Base-by-base conservation (phyloP, 331 rosid species). In the Quercus tomentella region DNA sequence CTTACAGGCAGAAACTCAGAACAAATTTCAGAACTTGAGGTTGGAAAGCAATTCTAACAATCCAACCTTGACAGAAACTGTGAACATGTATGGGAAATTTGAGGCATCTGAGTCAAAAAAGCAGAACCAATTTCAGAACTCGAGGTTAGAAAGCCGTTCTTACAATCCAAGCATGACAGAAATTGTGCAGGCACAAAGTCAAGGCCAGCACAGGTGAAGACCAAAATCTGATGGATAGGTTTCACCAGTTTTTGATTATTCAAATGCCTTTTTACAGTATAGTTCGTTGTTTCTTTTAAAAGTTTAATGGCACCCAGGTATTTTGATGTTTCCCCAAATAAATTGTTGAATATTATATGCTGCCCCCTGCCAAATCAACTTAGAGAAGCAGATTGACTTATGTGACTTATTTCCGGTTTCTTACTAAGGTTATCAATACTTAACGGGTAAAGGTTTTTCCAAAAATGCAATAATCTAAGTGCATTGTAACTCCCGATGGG, bases 161-260 rank as follows among this genome's bases (percentile, higher is more conserved):
- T 9, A 45, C 52, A 45, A 45, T 45, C 15, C 52, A 11, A 11
- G 15, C 52, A 45, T 9, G 52, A 45, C 52, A 45, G 52, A 45
- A 45, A 0, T 12, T 45, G 52, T 2, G 52, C 52, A 45, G 4
- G 52, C 4, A 45, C 52, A 14, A 35, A 58, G 33, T 66, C 84
- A 65, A 71, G 41, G 43, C 16, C 89, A 71, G 73, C 77, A 80
- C n/a, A 21, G 9, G 3, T 78, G 89, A 87, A 82, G 79, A 16
- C 84, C 79, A 31, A 85, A 70, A 70, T 77, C 65, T 4, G 25
- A 31, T 66, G 23, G 45, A 15, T 31, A 66, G 68, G 37, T 61
- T 30, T 26, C 68, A 61, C 28, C 68, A 14, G 17, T 23, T 61
- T 61, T 12, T 14, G 18, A 3, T 61, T 61, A 25, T 12, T 12